phyloP scores from a whole-genome alignment of 179 eudicot genomes.

The Silene noctiflora region DNA sequence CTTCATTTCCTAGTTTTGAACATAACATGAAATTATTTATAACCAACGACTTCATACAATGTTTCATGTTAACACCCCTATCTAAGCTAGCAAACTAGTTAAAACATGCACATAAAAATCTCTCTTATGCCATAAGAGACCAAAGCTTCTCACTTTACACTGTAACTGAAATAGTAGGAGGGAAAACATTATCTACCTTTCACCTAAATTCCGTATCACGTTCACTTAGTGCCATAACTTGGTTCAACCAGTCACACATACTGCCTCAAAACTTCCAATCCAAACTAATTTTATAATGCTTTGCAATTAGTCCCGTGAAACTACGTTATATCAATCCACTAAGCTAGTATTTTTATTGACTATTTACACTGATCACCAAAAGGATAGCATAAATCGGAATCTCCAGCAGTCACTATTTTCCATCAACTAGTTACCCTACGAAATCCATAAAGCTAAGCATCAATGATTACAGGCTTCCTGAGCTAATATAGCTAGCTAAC shows the following conservation, averaged over 20 bases:
- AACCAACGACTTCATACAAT: no score
- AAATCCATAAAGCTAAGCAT: background rate
- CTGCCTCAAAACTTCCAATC: background rate
- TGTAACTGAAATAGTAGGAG: background rate
- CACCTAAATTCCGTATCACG: background rate
- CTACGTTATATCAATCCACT: background rate
- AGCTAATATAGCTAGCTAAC: slow-evolving; percentile 1
- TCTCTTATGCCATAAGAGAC: background rate
- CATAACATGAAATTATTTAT: no score
- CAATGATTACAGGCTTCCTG: background rate
- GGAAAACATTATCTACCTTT: background rate
- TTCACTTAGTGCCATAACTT: background rate
- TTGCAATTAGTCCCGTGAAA: no score
- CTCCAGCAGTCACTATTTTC: background rate
- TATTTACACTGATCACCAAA: background rate
- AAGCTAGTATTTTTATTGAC: background rate
- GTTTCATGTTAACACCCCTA: no score
- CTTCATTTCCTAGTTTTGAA: no score
- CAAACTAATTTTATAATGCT: no score
- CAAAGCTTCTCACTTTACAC: background rate
- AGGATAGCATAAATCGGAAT: no score
- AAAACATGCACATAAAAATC: background rate
- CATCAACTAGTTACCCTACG: background rate
- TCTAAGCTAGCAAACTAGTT: background rate
- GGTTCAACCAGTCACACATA: background rate